Evolutionary conservation across 169 alveolate species (phyloP).

Genomic region (Plasmodium ovale): DNA sequence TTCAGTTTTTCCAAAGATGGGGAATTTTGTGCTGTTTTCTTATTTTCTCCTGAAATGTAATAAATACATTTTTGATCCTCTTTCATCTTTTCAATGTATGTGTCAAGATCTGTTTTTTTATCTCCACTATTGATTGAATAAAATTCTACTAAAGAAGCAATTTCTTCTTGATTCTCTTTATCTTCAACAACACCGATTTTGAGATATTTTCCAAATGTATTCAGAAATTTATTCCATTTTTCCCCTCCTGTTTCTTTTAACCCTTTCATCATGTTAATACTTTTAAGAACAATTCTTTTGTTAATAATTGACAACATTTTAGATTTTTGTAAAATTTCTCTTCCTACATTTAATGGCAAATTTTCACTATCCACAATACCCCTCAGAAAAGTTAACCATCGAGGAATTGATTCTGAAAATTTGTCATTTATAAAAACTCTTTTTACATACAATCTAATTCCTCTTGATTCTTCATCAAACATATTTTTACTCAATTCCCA

Average conservation of each 20-base stretch:
- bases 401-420: slow-evolving; percentile 95
- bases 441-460: slow-evolving; percentile 96
- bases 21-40: slow-evolving; percentile 91
- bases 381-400: slow-evolving; percentile 95
- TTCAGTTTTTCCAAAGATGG: slow-evolving; percentile 95
- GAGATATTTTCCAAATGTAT: slow-evolving; percentile 91
- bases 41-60: slow-evolving; percentile 95
- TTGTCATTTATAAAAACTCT: slow-evolving; percentile 98
- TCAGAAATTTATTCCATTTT: slow-evolving; percentile 93
- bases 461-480: slow-evolving; percentile 96
- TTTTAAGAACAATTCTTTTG: slow-evolving; percentile 94
- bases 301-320: slow-evolving; percentile 95
- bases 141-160: slow-evolving; percentile 94
- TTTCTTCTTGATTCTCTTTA: slow-evolving; percentile 94
- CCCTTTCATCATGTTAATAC: slow-evolving; percentile 93
- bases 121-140: slow-evolving; percentile 88
- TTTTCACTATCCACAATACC: slow-evolving; percentile 99
- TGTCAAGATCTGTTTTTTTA: slow-evolving; percentile 91
- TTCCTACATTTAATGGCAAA: slow-evolving; percentile 97
- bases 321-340: slow-evolving; percentile 96
- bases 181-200: slow-evolving; percentile 98
- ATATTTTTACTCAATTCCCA: slow-evolving; percentile 89
- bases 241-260: slow-evolving; percentile 87
- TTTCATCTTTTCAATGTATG: slow-evolving; percentile 93
- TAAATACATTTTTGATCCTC: slow-evolving; percentile 94